phyloP scores from a whole-genome alignment of 768 basidiomycete species.

The Sistotremastrum suecicum region DNA sequence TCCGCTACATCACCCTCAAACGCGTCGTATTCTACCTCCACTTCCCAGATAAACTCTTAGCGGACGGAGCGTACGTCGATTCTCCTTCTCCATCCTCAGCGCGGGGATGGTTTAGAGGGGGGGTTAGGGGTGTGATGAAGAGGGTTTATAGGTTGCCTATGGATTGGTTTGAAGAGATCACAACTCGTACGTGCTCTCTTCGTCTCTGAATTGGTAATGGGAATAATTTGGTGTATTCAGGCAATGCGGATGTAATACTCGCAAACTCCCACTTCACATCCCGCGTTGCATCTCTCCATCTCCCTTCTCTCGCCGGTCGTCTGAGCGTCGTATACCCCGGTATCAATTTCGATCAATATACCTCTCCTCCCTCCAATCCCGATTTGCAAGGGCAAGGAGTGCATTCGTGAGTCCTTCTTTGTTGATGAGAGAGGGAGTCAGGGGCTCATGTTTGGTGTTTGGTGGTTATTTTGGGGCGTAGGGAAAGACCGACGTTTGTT shows the following conservation, averaged over 20 bases:
- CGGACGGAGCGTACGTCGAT: conserved; percentile 47
- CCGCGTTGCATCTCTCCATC: conserved; percentile 63
- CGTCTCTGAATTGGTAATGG: not conserved
- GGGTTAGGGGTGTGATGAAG: conserved; percentile 41
- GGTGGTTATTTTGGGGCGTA: conserved; percentile 12
- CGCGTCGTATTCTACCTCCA: conserved; percentile 96
- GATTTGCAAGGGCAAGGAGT: no score
- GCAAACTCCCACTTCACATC: conserved; percentile 88
- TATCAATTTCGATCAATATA: conserved; percentile 42
- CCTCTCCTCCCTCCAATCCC: no score
- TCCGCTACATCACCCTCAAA: conserved; percentile 50
- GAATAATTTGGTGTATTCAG: conserved; percentile 27
- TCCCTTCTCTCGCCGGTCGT: conserved; percentile 44
- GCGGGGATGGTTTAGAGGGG: conserved; percentile 30
- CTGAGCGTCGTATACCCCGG: conserved; percentile 91
- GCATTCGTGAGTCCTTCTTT: conserved; percentile 4
- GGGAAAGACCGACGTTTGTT: conserved; percentile 57
- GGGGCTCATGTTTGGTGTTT: conserved; percentile 1
- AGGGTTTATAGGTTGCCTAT: conserved; percentile 74
- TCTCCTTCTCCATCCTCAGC: not conserved
- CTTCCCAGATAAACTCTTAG: conserved; percentile 90
- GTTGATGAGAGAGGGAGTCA: no score
- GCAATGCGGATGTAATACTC: conserved; percentile 79
- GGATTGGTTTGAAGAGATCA: conserved; percentile 80
- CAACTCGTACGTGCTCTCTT: conserved; percentile 50